Percentiles rank a stretch among this genome's conserved stretches.
phyloP scores from a whole-genome alignment of 257 asterid genomes.

The Handroanthus guayacan region DNA sequence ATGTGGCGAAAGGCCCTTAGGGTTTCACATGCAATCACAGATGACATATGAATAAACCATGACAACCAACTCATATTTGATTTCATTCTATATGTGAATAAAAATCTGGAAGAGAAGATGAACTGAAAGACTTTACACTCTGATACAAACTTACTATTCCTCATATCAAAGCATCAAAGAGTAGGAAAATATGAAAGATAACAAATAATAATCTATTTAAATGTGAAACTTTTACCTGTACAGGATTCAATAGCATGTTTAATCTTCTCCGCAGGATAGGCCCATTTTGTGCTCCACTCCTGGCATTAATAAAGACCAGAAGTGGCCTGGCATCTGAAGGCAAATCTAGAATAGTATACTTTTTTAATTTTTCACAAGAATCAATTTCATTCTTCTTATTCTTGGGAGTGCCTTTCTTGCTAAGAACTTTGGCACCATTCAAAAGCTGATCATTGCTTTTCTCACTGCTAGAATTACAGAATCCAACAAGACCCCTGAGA shows the following conservation, averaged over 20 bases:
- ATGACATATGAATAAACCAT: constrained; percentile 1
- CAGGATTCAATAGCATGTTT: constrained; percentile 82
- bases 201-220: constrained; percentile 14
- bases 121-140: constrained; percentile 2
- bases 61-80: constrained; percentile 7
- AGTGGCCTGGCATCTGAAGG: constrained; percentile 87
- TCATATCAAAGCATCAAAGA: constrained; percentile 12
- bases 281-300: constrained; percentile 89
- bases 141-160: constrained; percentile 15
- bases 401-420: constrained; percentile 48
- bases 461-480: constrained; percentile 49
- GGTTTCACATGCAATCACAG: not conserved
- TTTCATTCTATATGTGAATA: not conserved
- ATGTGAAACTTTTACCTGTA: constrained; percentile 61
- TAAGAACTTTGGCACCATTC: constrained; percentile 40
- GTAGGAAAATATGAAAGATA: not conserved
- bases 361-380: constrained; percentile 52
- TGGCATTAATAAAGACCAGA: constrained; percentile 76
- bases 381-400: constrained; percentile 47
- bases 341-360: constrained; percentile 62
- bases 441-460: constrained; percentile 43
- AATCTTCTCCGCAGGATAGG: constrained; percentile 69
- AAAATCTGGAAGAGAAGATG: constrained; percentile 21
- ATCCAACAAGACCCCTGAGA: constrained; percentile 57
- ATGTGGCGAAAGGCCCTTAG: not conserved